Percentiles rank a stretch among this genome's conserved stretches.
Evolutionary conservation across 164 flowering plant species (phyloP).

Genomic region (Annona squamosa): DNA sequence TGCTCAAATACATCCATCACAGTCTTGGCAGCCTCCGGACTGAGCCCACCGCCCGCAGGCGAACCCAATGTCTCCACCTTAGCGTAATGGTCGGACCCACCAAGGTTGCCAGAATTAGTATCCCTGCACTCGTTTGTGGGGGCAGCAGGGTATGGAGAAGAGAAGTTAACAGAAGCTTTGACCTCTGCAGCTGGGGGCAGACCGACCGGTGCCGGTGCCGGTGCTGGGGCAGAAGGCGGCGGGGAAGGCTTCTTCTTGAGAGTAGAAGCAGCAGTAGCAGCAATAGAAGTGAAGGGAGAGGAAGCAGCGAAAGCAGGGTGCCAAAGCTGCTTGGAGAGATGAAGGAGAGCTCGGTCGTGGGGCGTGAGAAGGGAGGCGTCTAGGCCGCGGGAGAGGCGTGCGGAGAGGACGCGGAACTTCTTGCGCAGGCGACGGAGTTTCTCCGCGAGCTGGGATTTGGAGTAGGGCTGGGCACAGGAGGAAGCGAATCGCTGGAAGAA

Average conservation of each 20-base stretch:
- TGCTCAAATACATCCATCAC: conserved; percentile 22
- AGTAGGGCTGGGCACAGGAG: conserved; percentile 45
- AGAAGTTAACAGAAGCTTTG: neutral
- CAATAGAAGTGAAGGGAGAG: conserved; percentile 26
- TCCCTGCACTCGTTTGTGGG: no score
- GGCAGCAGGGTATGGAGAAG: no score
- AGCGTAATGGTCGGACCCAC: conserved; percentile 4
- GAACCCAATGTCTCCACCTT: conserved; percentile 5
- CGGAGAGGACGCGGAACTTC: conserved; percentile 45
- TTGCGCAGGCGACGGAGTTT: conserved; percentile 55
- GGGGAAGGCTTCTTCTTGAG: conserved; percentile 20
- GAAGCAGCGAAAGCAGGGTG: conserved; percentile 26
- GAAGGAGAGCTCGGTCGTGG: conserved; percentile 47
- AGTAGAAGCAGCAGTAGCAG: conserved; percentile 10
- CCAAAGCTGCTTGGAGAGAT: conserved; percentile 51
- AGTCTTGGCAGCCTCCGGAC: conserved; percentile 10
- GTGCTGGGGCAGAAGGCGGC: conserved; percentile 7
- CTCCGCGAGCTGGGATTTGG: conserved; percentile 65
- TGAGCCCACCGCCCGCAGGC: conserved; percentile 8
- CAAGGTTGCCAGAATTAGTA: neutral
- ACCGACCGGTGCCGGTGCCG: neutral
- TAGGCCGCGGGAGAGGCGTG: conserved; percentile 42
- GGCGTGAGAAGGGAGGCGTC: conserved; percentile 27
- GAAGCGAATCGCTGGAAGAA: conserved; percentile 49
- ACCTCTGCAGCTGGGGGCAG: neutral